Conservation (phyloP, 306 rosid species). For the Coriaria nepalensis region DNA sequence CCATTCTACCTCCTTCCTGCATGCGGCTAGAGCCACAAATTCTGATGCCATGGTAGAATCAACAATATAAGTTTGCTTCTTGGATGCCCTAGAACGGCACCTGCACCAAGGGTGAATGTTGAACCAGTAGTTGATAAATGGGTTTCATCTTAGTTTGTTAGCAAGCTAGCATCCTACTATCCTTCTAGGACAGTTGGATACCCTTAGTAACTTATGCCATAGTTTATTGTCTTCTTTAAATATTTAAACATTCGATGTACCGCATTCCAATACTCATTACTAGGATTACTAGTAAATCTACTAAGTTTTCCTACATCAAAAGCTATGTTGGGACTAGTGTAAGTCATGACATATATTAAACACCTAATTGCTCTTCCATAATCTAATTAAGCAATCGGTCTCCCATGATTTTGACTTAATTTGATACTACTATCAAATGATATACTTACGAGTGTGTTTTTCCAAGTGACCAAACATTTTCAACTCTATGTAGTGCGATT, state of each 20-base stretch:
- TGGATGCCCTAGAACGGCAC: background rate
- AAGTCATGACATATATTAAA: background rate
- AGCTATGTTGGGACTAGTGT: background rate
- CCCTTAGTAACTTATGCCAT: no score
- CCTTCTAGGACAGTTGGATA: no score
- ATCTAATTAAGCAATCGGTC: background rate
- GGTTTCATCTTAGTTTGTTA: no score
- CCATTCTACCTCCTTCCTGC: background rate
- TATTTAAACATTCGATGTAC: background rate
- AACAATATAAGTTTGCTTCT: slow-evolving; percentile 1
- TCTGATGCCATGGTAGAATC: background rate
- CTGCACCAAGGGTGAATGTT: background rate
- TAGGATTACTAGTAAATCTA: background rate
- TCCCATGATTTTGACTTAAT: background rate
- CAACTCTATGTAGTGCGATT: no score
- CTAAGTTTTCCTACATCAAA: no score
- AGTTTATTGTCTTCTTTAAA: no score
- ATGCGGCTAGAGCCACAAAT: background rate
- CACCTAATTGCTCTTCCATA: background rate
- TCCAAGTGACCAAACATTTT: no score
- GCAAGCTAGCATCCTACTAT: no score
- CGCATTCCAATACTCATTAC: background rate
- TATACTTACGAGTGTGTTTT: no score
- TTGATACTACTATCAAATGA: background rate
- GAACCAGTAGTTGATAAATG: background rate